These are phyloP conservation scores for Penicillium odoratum DNA, from an alignment of 495 filamentous ascomycete genomes.

Conservation along the genomic window DNA sequence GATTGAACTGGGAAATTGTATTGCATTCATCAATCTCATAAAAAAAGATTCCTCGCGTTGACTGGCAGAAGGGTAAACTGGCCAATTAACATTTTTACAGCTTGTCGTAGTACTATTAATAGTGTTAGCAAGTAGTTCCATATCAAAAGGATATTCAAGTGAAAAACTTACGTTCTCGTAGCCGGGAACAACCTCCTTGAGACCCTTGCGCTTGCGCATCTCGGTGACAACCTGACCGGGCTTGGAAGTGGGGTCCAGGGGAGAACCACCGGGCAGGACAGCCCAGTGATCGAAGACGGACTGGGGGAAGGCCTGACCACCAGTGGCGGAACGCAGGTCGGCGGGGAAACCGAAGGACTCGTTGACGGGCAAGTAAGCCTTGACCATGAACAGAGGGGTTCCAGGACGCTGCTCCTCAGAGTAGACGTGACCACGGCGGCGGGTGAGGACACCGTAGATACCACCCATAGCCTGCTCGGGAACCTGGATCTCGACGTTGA, in stretches of 20 bases:
- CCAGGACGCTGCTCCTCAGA: slow-evolving; percentile 95
- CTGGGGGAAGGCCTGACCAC: slow-evolving; percentile 98
- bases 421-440: slow-evolving; percentile 98
- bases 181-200: slow-evolving; percentile 91
- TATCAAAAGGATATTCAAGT: background rate
- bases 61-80: slow-evolving; percentile 35
- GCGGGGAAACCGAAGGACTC: slow-evolving; percentile 99
- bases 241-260: slow-evolving; percentile 83
- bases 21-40: slow-evolving; percentile 55
- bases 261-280: slow-evolving; percentile 88
- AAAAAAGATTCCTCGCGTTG: slow-evolving; percentile 43
- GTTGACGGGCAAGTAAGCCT: slow-evolving; percentile 98
- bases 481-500: slow-evolving; percentile 98
- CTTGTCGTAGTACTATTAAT: slow-evolving; percentile 94
- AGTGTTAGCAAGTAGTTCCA: slow-evolving; percentile 52
- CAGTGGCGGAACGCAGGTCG: slow-evolving; percentile 90
- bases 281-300: slow-evolving; percentile 98
- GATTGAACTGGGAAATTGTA: slow-evolving; percentile 47
- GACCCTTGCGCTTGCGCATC: slow-evolving; percentile 98
- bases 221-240: slow-evolving; percentile 79
- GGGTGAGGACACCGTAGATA: slow-evolving; percentile 99
- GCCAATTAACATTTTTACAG: slow-evolving; percentile 64
- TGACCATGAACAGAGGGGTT: slow-evolving; percentile 99
- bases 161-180: slow-evolving; percentile 82
- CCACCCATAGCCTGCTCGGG: slow-evolving; percentile 99